Percentiles rank a stretch among this genome's conserved stretches.
Evolutionary conservation across 2,329 filamentous ascomycete species (phyloP).

Genomic region (Diaporthe sp.): DNA sequence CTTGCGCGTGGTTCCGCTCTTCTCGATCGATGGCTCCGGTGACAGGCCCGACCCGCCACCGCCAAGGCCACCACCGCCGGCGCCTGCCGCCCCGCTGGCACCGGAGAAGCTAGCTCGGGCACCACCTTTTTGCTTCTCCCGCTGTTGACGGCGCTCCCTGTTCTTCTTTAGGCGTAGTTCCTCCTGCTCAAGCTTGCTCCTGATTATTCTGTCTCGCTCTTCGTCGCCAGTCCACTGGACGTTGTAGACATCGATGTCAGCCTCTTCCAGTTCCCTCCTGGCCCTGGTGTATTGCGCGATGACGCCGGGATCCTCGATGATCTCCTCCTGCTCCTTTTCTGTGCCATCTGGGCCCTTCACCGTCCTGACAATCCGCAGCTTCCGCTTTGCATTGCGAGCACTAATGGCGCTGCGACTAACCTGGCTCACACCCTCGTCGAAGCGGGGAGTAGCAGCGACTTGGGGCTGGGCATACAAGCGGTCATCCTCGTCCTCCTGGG

Average conservation of each 20-base stretch:
- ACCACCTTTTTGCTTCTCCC: constrained; percentile 84
- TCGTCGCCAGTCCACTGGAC: constrained; percentile 75
- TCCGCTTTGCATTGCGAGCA: constrained; percentile 68
- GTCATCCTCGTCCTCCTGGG: constrained; percentile 73
- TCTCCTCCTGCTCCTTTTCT: constrained; percentile 73
- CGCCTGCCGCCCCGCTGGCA: constrained; percentile 54
- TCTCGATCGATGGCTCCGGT: constrained; percentile 62
- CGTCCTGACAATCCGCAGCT: constrained; percentile 79
- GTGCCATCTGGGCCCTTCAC: constrained; percentile 59
- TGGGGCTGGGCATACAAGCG: constrained; percentile 80
- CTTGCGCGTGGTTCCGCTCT: constrained; percentile 83
- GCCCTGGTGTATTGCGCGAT: constrained; percentile 90
- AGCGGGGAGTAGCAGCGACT: constrained; percentile 75
- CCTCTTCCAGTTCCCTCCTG: constrained; percentile 77
- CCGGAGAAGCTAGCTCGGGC: constrained; percentile 36
- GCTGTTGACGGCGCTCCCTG: constrained; percentile 88
- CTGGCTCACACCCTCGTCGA: constrained; percentile 85
- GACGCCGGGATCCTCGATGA: constrained; percentile 84
- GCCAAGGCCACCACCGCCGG: constrained; percentile 53
- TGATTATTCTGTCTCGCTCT: constrained; percentile 73
- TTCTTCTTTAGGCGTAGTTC: constrained; percentile 89
- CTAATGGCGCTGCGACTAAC: constrained; percentile 79
- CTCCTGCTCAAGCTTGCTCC: constrained; percentile 76
- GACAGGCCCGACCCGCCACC: constrained; percentile 48
- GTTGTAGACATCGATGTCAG: constrained; percentile 75